Evolutionary conservation across 2,329 filamentous ascomycete genomes (phyloP).

Genomic region (Penicillium verrucosum): DNA sequence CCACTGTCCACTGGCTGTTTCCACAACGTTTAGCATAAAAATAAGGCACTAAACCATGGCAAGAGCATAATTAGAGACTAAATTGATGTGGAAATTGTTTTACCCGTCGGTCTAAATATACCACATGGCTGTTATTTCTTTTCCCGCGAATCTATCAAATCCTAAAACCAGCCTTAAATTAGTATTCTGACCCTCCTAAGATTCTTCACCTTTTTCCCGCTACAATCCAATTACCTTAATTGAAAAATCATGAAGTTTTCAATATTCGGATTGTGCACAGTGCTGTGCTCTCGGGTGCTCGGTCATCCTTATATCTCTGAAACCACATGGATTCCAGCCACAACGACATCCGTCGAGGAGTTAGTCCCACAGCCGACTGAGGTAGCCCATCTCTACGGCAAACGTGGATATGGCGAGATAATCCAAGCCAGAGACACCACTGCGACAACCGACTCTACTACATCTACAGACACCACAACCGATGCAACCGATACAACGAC

Average conservation of each 20-base stretch:
- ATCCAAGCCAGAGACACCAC: background rate
- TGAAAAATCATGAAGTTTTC: background rate
- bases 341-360: background rate
- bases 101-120: background rate
- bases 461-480: background rate
- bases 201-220: background rate
- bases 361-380: background rate
- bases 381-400: background rate
- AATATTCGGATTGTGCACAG: background rate
- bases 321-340: background rate
- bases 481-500: background rate
- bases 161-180: background rate
- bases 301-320: background rate
- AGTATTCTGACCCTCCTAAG: background rate
- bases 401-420: background rate
- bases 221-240: background rate
- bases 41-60: background rate
- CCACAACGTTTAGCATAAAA: background rate
- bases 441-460: background rate
- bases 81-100: background rate
- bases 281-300: background rate
- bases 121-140: background rate
- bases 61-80: background rate
- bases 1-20: background rate
- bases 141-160: background rate